Conservation (phyloP, 179 eudicot species). For the Gypsophila paniculata region DNA sequence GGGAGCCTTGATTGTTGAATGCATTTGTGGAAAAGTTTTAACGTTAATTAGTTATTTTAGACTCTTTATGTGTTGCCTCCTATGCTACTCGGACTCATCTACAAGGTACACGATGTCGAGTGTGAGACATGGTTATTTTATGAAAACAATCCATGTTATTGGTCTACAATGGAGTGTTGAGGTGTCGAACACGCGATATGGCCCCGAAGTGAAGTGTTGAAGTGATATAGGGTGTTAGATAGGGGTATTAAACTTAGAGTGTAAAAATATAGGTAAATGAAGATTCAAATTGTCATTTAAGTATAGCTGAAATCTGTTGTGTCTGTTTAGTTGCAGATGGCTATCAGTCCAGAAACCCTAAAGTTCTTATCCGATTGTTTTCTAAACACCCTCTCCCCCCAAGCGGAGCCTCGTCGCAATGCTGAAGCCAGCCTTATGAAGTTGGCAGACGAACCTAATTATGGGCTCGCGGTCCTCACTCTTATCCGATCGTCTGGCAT, state of each 20-base stretch:
- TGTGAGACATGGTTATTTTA: too few relatives aligned
- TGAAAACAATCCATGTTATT: too few relatives aligned
- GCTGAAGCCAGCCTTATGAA: slow-evolving; percentile 67
- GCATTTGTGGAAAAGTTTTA: not conserved
- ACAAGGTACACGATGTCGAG: too few relatives aligned
- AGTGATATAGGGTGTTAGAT: not conserved
- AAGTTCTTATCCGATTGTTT: slow-evolving; percentile 73
- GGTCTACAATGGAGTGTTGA: too few relatives aligned
- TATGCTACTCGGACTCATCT: too few relatives aligned
- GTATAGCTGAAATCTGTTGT: not conserved
- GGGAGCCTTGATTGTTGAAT: not conserved
- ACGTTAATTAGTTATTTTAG: not conserved
- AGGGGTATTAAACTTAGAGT: too few relatives aligned
- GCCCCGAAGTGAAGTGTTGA: too few relatives aligned
- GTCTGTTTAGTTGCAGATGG: slow-evolving; percentile 41
- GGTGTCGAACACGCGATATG: too few relatives aligned
- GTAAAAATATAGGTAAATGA: not conserved
- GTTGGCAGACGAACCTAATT: slow-evolving; percentile 65
- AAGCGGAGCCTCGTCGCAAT: slow-evolving; percentile 66
- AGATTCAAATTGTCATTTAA: not conserved
- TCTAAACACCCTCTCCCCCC: slow-evolving; percentile 71
- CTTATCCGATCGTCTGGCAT: slow-evolving; percentile 60
- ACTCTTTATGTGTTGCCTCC: too few relatives aligned
- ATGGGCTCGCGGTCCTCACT: slow-evolving; percentile 72
- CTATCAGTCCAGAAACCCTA: slow-evolving; percentile 57